Evolutionary conservation across 2,329 filamentous ascomycete species (phyloP).

Genomic region (Hymenoscyphus scutula): DNA sequence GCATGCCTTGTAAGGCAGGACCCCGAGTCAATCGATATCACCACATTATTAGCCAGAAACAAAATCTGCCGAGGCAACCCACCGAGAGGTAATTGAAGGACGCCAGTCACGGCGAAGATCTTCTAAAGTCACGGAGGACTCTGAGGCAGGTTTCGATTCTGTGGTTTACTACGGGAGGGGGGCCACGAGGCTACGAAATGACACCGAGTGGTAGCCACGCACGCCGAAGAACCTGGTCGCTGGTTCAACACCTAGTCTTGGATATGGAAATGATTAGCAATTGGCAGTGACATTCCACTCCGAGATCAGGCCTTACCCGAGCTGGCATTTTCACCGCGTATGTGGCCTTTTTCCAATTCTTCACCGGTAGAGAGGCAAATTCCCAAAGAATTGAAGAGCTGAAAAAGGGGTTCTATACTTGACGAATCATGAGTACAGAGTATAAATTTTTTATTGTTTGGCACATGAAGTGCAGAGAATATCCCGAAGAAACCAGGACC

Average conservation of each 20-base stretch:
- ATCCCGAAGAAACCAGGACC: background rate
- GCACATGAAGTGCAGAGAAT: background rate
- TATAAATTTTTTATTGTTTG: background rate
- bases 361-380: constrained; percentile 23
- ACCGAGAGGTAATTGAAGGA: constrained; percentile 1
- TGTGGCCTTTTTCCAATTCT: constrained; percentile 1
- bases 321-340: background rate
- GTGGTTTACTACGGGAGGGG: background rate
- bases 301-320: background rate
- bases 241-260: background rate
- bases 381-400: constrained; percentile 1
- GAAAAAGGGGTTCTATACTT: background rate
- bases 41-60: constrained; percentile 4
- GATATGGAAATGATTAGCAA: background rate
- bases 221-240: constrained; percentile 1
- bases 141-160: constrained; percentile 4
- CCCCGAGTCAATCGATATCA: constrained; percentile 5
- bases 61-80: constrained; percentile 7
- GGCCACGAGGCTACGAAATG: constrained; percentile 3
- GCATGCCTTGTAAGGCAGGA: constrained; percentile 10
- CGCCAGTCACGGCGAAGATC: background rate
- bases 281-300: background rate
- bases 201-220: constrained; percentile 3
- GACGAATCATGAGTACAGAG: constrained; percentile 2
- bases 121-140: background rate